Percentiles rank a stretch among this genome's conserved stretches.
Conservation (phyloP, 306 rosid species). For the Clitoria ternatea region DNA sequence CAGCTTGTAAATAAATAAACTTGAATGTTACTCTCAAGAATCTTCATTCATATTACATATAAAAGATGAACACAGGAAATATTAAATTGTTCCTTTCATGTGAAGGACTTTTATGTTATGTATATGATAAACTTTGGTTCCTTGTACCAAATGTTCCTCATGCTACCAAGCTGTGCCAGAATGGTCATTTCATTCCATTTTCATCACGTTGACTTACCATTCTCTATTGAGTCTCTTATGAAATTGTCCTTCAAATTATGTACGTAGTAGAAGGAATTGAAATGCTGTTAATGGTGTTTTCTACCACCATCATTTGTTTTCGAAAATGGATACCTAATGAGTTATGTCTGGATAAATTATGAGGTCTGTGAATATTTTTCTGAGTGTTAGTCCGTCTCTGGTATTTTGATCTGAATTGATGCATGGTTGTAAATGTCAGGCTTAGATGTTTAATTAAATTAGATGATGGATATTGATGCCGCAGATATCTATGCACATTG, state of each 20-base stretch:
- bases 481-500: not conserved
- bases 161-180: not conserved
- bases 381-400: not conserved
- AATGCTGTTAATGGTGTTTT: conserved; percentile 9
- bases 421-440: conserved; percentile 3
- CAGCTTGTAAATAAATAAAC: not conserved
- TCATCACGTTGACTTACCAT: conserved; percentile 10
- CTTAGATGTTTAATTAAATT: not conserved
- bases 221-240: conserved; percentile 6
- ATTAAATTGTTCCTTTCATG: not conserved
- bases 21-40: not conserved
- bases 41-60: not conserved
- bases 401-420: conserved; percentile 3
- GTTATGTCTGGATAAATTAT: not conserved
- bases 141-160: not conserved
- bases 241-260: conserved; percentile 13
- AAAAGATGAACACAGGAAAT: not conserved
- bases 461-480: not conserved
- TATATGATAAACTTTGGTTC: not conserved
- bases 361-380: not conserved
- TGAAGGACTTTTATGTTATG: not conserved
- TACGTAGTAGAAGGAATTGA: conserved; percentile 15
- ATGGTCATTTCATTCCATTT: conserved; percentile 15
- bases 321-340: not conserved
- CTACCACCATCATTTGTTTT: conserved; percentile 4